Evolutionary conservation across 2,329 filamentous ascomycete species (phyloP).

Genomic region (Triangularia setosa): DNA sequence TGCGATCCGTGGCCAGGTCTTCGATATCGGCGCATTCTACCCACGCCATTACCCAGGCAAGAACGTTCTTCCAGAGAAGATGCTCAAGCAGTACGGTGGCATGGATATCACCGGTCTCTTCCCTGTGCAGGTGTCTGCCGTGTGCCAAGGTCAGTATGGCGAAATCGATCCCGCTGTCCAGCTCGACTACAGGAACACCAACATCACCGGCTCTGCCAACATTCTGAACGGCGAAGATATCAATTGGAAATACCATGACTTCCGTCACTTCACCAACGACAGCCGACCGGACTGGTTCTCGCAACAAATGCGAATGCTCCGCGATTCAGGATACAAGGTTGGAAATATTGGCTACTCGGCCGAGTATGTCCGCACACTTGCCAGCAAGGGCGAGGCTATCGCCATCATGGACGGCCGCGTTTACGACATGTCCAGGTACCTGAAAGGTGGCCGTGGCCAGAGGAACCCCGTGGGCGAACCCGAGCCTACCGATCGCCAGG

Average conservation of each 20-base stretch:
- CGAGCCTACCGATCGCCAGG: slow-evolving; percentile 41
- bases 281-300: slow-evolving; percentile 87
- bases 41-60: slow-evolving; percentile 70
- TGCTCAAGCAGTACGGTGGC: slow-evolving; percentile 77
- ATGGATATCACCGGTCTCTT: slow-evolving; percentile 84
- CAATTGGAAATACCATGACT: slow-evolving; percentile 86
- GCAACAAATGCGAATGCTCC: slow-evolving; percentile 78
- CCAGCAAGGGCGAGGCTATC: slow-evolving; percentile 59
- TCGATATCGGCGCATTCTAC: slow-evolving; percentile 72
- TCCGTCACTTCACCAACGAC: slow-evolving; percentile 79
- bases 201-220: slow-evolving; percentile 64
- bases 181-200: slow-evolving; percentile 76
- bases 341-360: slow-evolving; percentile 81
- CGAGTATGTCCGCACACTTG: slow-evolving; percentile 70
- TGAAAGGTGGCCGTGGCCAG: slow-evolving; percentile 67
- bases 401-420: slow-evolving; percentile 75
- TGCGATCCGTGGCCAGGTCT: slow-evolving; percentile 84
- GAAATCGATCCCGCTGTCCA: slow-evolving; percentile 66
- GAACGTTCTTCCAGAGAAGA: slow-evolving; percentile 52
- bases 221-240: slow-evolving; percentile 63
- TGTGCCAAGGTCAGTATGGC: slow-evolving; percentile 76
- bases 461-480: slow-evolving; percentile 52
- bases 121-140: slow-evolving; percentile 86
- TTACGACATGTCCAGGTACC: slow-evolving; percentile 86
- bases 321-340: slow-evolving; percentile 69